These are phyloP conservation scores for Rhizopogon roseolus DNA, from an alignment of 768 basidiomycete species.

Conservation along the genomic window DNA sequence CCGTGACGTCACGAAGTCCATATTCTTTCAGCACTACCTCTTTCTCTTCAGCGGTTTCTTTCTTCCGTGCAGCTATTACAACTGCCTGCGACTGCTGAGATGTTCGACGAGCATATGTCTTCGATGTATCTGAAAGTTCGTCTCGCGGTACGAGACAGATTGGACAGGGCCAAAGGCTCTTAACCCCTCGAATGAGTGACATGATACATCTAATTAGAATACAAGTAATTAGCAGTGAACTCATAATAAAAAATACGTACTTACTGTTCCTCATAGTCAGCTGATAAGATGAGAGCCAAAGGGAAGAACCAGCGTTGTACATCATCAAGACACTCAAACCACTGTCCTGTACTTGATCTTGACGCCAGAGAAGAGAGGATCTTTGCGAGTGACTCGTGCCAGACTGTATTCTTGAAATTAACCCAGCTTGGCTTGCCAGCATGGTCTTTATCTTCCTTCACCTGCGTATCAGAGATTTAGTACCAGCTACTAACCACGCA, in stretches of 20 bases:
- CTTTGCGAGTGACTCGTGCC: conserved; percentile 6
- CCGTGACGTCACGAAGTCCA: conserved; percentile 12
- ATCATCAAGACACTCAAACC: conserved; percentile 24
- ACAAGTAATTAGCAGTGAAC: neutral
- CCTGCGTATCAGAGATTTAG: too few relatives aligned
- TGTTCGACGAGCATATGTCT: conserved; percentile 13
- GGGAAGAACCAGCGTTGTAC: conserved; percentile 27
- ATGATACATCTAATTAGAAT: conserved; percentile 28
- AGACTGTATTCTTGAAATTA: conserved; percentile 7
- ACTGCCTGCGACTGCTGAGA: neutral
- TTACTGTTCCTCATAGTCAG: conserved; percentile 44
- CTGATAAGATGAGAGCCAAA: conserved; percentile 25
- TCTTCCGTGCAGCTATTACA: conserved; percentile 5
- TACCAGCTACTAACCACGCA: too few relatives aligned
- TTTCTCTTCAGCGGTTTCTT: conserved; percentile 12
- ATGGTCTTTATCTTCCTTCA: conserved; percentile 5
- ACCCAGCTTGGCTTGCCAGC: neutral
- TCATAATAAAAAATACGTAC: conserved; percentile 5
- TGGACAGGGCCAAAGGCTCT: conserved; percentile 28
- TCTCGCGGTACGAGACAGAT: conserved; percentile 30
- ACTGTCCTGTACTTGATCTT: conserved; percentile 3
- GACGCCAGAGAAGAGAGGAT: neutral
- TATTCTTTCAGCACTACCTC: conserved; percentile 6
- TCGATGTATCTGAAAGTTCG: conserved; percentile 14
- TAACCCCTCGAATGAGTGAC: conserved; percentile 27